Evolutionary conservation across 2,329 filamentous ascomycete species (phyloP).

Genomic region (Fusarium sp.): DNA sequence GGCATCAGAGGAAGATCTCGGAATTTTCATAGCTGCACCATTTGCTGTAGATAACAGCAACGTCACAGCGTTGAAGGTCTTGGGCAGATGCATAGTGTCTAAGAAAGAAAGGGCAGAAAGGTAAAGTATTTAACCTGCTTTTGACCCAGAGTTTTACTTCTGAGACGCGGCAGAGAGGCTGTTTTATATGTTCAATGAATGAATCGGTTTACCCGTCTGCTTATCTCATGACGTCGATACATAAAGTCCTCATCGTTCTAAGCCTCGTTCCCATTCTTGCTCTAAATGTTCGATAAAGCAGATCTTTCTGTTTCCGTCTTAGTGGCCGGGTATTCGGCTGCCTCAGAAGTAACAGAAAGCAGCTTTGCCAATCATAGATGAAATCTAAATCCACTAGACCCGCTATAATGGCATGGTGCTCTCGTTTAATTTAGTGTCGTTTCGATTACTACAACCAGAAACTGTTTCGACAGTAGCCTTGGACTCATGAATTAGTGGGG

Average conservation of each 20-base stretch:
- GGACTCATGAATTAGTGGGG: too few species aligned
- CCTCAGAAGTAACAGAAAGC: too few species aligned
- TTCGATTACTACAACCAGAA: not conserved
- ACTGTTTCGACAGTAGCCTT: not conserved
- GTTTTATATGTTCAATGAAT: not conserved
- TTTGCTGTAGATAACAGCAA: not conserved
- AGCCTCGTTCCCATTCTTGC: too few species aligned
- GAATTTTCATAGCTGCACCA: not conserved
- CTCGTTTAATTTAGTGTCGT: not conserved
- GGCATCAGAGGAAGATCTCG: not conserved
- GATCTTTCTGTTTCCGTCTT: not conserved
- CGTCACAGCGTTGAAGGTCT: rapidly evolving
- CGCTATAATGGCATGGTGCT: too few species aligned
- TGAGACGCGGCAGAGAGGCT: too few species aligned
- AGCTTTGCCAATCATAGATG: too few species aligned
- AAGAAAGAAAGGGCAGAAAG: not conserved
- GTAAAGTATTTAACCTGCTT: not conserved
- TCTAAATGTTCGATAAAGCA: too few species aligned
- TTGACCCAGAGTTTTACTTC: not conserved
- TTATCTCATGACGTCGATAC: not conserved
- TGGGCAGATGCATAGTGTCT: not conserved
- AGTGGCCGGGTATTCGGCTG: not conserved
- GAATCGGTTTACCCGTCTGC: not conserved
- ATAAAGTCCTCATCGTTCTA: not conserved
- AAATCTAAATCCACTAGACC: too few species aligned